These are phyloP conservation scores for Penicillium manginii DNA, from an alignment of 495 filamentous ascomycete genomes.

Conservation along the genomic window DNA sequence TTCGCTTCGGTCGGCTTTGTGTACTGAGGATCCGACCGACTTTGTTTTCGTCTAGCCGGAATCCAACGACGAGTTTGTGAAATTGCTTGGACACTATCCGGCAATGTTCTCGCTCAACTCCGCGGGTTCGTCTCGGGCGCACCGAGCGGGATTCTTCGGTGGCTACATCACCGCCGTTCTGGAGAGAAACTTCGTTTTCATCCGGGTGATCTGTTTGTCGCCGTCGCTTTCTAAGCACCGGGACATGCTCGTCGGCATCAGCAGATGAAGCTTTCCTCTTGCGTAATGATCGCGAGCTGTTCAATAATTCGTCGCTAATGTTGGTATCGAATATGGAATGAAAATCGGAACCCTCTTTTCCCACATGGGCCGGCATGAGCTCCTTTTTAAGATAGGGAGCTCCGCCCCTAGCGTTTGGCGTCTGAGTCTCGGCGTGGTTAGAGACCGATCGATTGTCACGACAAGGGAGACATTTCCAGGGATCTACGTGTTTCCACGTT, in stretches of 20 bases:
- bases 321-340: slow-evolving; percentile 82
- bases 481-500: slow-evolving; percentile 43
- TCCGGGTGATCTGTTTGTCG: slow-evolving; percentile 39
- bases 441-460: slow-evolving; percentile 66
- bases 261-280: slow-evolving; percentile 76
- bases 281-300: slow-evolving; percentile 81
- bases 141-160: slow-evolving; percentile 32
- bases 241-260: slow-evolving; percentile 55
- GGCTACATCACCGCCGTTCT: slow-evolving; percentile 22
- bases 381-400: slow-evolving; percentile 67
- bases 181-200: slow-evolving; percentile 23
- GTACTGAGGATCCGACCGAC: slow-evolving; percentile 60
- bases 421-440: slow-evolving; percentile 43
- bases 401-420: slow-evolving; percentile 44
- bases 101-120: slow-evolving; percentile 37
- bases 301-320: slow-evolving; percentile 78
- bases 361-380: slow-evolving; percentile 73
- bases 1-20: slow-evolving; percentile 37
- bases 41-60: slow-evolving; percentile 62
- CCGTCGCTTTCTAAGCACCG: slow-evolving; percentile 50
- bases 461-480: slow-evolving; percentile 84
- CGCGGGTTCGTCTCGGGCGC: slow-evolving; percentile 42
- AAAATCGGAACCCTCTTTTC: slow-evolving; percentile 71
- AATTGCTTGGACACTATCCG: slow-evolving; percentile 40
- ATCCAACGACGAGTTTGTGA: slow-evolving; percentile 57